phyloP scores from a whole-genome alignment of 2,329 filamentous ascomycete species.

The Colletotrichum graminicola region DNA sequence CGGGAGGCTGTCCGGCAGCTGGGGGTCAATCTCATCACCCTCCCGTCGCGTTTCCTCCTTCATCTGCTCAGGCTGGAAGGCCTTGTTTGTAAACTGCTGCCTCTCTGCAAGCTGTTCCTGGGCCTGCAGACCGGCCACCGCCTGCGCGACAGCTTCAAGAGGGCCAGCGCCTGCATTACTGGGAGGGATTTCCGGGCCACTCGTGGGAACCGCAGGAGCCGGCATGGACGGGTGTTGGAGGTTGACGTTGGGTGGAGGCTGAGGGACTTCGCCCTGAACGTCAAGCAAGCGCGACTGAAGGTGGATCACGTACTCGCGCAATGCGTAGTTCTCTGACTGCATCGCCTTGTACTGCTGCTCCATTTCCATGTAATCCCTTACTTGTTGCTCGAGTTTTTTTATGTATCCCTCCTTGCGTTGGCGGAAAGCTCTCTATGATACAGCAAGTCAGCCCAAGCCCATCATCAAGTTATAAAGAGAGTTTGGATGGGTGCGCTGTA shows the following conservation, averaged over 20 bases:
- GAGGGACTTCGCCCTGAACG: slow-evolving; percentile 84
- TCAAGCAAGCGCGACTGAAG: slow-evolving; percentile 90
- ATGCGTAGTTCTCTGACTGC: slow-evolving; percentile 88
- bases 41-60: slow-evolving; percentile 59
- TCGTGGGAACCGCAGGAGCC: slow-evolving; percentile 45
- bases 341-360: slow-evolving; percentile 83
- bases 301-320: slow-evolving; percentile 93
- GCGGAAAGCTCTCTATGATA: slow-evolving; percentile 86
- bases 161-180: slow-evolving; percentile 49
- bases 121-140: slow-evolving; percentile 58
- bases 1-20: slow-evolving; percentile 59
- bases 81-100: slow-evolving; percentile 51
- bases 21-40: slow-evolving; percentile 67
- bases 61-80: slow-evolving; percentile 54
- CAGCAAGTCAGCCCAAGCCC: slow-evolving; percentile 46
- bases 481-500: slow-evolving; percentile 3
- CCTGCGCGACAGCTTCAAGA: slow-evolving; percentile 65
- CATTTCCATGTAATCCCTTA: slow-evolving; percentile 82
- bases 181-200: slow-evolving; percentile 28
- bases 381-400: slow-evolving; percentile 95
- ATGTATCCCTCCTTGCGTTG: slow-evolving; percentile 99
- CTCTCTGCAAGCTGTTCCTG: slow-evolving; percentile 56
- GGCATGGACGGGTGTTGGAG: slow-evolving; percentile 64
- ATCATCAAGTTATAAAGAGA: neutral
- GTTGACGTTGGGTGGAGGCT: slow-evolving; percentile 84